A percentile compares a stretch with the other conserved stretches of the same genome.
phyloP scores from a whole-genome alignment of 176 grass and related monocot species.

The Aegilops bicornis region DNA sequence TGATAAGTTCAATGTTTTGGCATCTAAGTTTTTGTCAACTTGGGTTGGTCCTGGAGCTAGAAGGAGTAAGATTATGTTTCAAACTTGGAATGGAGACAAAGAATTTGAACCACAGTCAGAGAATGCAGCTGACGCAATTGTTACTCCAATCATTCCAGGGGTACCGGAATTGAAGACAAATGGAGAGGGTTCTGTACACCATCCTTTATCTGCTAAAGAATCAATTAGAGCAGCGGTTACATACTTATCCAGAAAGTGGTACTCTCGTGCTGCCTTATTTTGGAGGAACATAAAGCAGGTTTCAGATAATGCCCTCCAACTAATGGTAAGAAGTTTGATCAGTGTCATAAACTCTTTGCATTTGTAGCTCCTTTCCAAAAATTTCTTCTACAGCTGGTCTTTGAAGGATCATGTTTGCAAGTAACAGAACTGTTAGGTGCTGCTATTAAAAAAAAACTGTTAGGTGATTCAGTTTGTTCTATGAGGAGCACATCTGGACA shows the following conservation, averaged over 20 bases:
- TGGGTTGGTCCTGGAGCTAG: slow-evolving; percentile 87
- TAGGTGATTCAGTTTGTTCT: background rate
- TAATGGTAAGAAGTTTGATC: slow-evolving; percentile 68
- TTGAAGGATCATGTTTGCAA: slow-evolving; percentile 4
- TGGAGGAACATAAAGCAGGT: slow-evolving; percentile 65
- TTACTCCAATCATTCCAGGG: slow-evolving; percentile 38
- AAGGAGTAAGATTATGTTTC: slow-evolving; percentile 84
- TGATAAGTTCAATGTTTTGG: slow-evolving; percentile 77
- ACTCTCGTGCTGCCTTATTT: slow-evolving; percentile 46
- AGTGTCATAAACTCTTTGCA: background rate
- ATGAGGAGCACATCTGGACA: background rate
- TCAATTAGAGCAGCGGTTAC: slow-evolving; percentile 53
- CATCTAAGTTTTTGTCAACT: slow-evolving; percentile 90
- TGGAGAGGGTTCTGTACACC: slow-evolving; percentile 41
- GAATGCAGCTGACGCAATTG: slow-evolving; percentile 48
- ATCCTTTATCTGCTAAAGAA: slow-evolving; percentile 65
- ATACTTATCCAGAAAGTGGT: slow-evolving; percentile 70
- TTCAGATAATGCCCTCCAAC: slow-evolving; percentile 48
- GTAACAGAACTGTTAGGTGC: background rate
- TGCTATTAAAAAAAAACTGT: background rate
- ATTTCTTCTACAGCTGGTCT: background rate
- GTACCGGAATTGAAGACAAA: slow-evolving; percentile 43
- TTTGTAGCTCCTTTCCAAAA: background rate
- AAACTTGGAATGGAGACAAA: slow-evolving; percentile 81
- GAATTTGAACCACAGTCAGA: slow-evolving; percentile 67